phyloP scores from a whole-genome alignment of 805 yeast species.

The Dipodascopsis tothii region DNA sequence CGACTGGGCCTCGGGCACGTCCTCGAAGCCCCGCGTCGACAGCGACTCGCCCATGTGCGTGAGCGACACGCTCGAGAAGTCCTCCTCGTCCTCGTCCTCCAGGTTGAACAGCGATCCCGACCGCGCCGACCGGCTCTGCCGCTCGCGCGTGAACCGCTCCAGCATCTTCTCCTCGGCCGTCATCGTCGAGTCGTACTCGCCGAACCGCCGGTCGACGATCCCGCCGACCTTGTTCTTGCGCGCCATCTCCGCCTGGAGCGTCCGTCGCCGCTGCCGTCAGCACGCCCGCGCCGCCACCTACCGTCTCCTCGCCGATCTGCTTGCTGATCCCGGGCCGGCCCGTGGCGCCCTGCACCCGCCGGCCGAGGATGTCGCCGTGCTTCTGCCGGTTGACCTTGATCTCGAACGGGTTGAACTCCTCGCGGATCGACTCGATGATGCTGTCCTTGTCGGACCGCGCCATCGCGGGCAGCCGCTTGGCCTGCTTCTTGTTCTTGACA shows the following conservation, averaged over 20 bases:
- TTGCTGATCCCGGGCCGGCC: slow-evolving; percentile 66
- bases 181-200: slow-evolving; percentile 66
- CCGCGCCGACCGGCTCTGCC: slow-evolving; percentile 35
- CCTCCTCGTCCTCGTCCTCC: slow-evolving; percentile 58
- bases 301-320: slow-evolving; percentile 54
- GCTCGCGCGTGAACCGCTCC: slow-evolving; percentile 86
- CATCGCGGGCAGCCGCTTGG: slow-evolving; percentile 28
- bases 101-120: slow-evolving; percentile 56
- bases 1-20: slow-evolving; percentile 30
- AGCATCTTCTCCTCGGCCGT: slow-evolving; percentile 91
- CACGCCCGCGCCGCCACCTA: slow-evolving; percentile 2
- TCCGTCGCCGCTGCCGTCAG: slow-evolving; percentile 39
- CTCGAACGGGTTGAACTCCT: slow-evolving; percentile 86
- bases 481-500: slow-evolving; percentile 43
- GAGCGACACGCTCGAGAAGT: slow-evolving; percentile 40
- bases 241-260: slow-evolving; percentile 58
- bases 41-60: slow-evolving; percentile 76
- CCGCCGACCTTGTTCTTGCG: slow-evolving; percentile 70
- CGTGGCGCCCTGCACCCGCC: slow-evolving; percentile 41
- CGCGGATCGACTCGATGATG: slow-evolving; percentile 56
- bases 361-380: slow-evolving; percentile 39
- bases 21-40: slow-evolving; percentile 51
- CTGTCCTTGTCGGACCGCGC: slow-evolving; percentile 61
- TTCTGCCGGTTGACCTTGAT: slow-evolving; percentile 62
- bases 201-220: slow-evolving; percentile 73